Evolutionary conservation across 2,329 filamentous ascomycete species (phyloP).

Genomic region (Calonectria crousiana): DNA sequence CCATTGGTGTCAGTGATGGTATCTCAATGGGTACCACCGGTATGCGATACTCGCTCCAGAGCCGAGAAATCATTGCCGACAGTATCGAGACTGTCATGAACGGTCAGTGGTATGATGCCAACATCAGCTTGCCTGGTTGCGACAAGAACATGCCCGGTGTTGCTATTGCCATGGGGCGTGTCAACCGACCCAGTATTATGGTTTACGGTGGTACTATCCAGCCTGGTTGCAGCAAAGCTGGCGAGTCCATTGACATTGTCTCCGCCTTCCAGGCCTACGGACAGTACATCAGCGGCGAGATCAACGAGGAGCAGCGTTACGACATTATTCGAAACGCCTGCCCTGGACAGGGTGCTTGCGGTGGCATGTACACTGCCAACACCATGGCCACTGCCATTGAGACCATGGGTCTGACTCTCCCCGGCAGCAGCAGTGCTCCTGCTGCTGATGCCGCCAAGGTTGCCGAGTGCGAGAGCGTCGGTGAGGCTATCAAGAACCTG

Average conservation of each 20-base stretch:
- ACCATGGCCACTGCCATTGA: slow-evolving; percentile 94
- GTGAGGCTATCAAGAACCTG: slow-evolving; percentile 79
- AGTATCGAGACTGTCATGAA: slow-evolving; percentile 99
- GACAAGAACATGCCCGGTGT: slow-evolving; percentile 99
- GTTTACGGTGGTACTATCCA: slow-evolving; percentile 96
- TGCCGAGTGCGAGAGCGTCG: slow-evolving; percentile 78
- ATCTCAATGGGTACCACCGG: slow-evolving; percentile 99
- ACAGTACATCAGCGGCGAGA: slow-evolving; percentile 91
- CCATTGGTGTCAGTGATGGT: slow-evolving; percentile 95
- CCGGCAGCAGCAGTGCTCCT: slow-evolving; percentile 83
- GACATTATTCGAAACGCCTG: slow-evolving; percentile 96
- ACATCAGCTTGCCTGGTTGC: slow-evolving; percentile 95
- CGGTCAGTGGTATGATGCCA: slow-evolving; percentile 98
- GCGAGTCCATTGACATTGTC: slow-evolving; percentile 89
- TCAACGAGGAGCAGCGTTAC: slow-evolving; percentile 90
- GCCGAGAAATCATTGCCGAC: slow-evolving; percentile 95
- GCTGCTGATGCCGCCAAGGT: slow-evolving; percentile 80
- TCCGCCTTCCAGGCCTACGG: slow-evolving; percentile 99
- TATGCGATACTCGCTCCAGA: slow-evolving; percentile 96
- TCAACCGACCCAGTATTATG: slow-evolving; percentile 96
- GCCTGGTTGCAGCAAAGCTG: slow-evolving; percentile 84
- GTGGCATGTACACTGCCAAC: slow-evolving; percentile 94
- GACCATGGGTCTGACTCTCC: slow-evolving; percentile 89
- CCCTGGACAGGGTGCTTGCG: slow-evolving; percentile 74
- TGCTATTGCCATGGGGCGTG: slow-evolving; percentile 91